Evolutionary conservation across 1,284 basidiomycete species (phyloP), one percentile per base, ranked within the genome.

Genomic region (Pseudozyma tsukubaensis): DNA sequence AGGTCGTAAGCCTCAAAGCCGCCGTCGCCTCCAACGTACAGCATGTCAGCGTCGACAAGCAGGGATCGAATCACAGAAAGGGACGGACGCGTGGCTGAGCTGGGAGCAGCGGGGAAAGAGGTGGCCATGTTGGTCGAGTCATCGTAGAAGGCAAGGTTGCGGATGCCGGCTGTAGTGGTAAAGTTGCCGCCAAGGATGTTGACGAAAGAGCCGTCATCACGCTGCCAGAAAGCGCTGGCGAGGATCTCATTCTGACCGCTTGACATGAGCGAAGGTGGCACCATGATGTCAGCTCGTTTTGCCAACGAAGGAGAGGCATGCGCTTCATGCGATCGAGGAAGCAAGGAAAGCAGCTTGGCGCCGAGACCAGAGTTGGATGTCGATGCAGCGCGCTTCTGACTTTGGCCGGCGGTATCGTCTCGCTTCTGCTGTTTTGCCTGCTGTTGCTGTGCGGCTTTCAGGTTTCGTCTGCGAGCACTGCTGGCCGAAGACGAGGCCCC

Each of bases 151-250:
- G 90, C 93, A 36, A 98, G 83, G 51, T 89, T 91, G 69, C 87
- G 86, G 29, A 85, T 77, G 8, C 88, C 83, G 34, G 77, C 53
- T 3, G 87, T 79, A 78, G 91, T 91, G 4, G 91, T 89, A 83
- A 97, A 97, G 85, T 96, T 94, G 50, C 95, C 95, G 40, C 94
- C 95, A 52, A 98, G 87, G 72, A 97, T 89, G 40, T 89, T 90
- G 48, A 93, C 86, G 45, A 73, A 80, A 11, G 51, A 64, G 50
- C 72, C 77, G 36, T 79, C 72, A 42, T 87, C 87, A 80, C 97
- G 97, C 16, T 89, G 91, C 92, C 93, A 98, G 87, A 95, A 98
- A 2, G 89, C 89, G 37, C 93, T 95, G 0, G 93, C 89, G 44
- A 97, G 87, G 59, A 97, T 90, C 35, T 94, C 90, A 1, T 94